Conservation (phyloP, 371 early-diverging fungal genomes). For the Mortierella sp. region DNA sequence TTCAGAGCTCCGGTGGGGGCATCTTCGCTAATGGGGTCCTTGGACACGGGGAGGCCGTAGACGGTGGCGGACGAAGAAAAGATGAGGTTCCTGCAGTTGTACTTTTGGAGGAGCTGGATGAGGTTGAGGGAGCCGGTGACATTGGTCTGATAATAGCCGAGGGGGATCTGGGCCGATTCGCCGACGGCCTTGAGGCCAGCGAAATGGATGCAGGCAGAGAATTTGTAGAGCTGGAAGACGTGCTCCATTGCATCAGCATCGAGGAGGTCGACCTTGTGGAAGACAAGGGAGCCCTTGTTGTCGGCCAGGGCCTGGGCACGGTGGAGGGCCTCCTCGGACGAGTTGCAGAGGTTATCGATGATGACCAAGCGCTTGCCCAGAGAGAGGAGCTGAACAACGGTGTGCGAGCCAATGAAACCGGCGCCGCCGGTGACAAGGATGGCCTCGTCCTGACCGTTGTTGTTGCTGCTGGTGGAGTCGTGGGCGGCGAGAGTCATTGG, state of each 20-base stretch:
- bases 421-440: slow-evolving; percentile 86
- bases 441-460: slow-evolving; percentile 10
- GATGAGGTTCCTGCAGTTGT: slow-evolving; percentile 79
- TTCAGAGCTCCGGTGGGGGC: slow-evolving; percentile 75
- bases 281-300: slow-evolving; percentile 67
- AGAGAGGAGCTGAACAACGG: slow-evolving; percentile 85
- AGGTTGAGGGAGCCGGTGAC: slow-evolving; percentile 84
- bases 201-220: slow-evolving; percentile 90
- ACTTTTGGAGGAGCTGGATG: slow-evolving; percentile 73
- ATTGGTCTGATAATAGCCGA: slow-evolving; percentile 92
- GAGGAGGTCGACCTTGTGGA: slow-evolving; percentile 70
- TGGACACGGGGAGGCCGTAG: slow-evolving; percentile 73
- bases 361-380: slow-evolving; percentile 80
- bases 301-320: slow-evolving; percentile 79
- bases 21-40: slow-evolving; percentile 73
- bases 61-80: slow-evolving; percentile 93
- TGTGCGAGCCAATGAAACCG: slow-evolving; percentile 93
- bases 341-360: slow-evolving; percentile 88
- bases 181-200: slow-evolving; percentile 94
- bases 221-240: slow-evolving; percentile 75
- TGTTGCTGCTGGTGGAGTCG: slow-evolving; percentile 7
- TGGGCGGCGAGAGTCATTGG: slow-evolving; percentile 22
- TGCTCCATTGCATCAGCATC: slow-evolving; percentile 56
- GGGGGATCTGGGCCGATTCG: slow-evolving; percentile 85
- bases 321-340: slow-evolving; percentile 66